Evolutionary conservation across 208 protist species (phyloP), one percentile per base, ranked within the genome.

Genomic region (Novymonas esmeraldas): DNA sequence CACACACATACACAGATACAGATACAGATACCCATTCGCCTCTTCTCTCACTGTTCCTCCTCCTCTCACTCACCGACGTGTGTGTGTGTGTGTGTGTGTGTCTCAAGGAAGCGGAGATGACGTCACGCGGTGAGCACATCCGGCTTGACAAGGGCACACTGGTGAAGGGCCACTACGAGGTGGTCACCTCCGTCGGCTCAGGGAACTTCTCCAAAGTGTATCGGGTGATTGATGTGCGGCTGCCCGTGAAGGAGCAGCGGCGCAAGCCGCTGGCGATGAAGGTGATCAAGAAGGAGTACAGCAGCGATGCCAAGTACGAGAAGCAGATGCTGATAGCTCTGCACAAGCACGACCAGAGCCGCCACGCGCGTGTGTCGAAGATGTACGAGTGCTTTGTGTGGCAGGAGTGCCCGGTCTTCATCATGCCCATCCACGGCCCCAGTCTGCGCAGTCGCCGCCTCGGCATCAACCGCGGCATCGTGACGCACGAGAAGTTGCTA

Each of bases 121-220:
- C 69, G 11, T 93, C 83, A 13, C 74, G 71, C 31, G 80, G 79
- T 3, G 73, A 87, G 36, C 79, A 94, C 45, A 58, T 92, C 54
- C 58, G 62, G n/a, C 57, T 94, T 13, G 65, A 61, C n/a, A 71
- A 75, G 13, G 85, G 84, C 11, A 57, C 87, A 22, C 16, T 95
- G 0, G 79, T 96, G 36, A 67, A 79, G 54, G 48, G 69, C 22
- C 75, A 81, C 26, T 96, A 92, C 64, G 66, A 84, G 45, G 78
- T 96, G 10, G 28, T 92, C 31, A 38, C 76, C 10, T 75, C 92
- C 49, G 70, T 92, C 9, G 92, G 92, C 20, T 83, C 73, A 7
- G 92, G 92, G 29, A 90, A 95, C 69, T 96, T 96, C 48, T 90
- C 87, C 16, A 92, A 84, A 36, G 89, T 96, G 29, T 96, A 94